Percentiles rank a stretch among this genome's conserved stretches.
Conservation (phyloP, 179 eudicot species). For the Silene noctiflora region DNA sequence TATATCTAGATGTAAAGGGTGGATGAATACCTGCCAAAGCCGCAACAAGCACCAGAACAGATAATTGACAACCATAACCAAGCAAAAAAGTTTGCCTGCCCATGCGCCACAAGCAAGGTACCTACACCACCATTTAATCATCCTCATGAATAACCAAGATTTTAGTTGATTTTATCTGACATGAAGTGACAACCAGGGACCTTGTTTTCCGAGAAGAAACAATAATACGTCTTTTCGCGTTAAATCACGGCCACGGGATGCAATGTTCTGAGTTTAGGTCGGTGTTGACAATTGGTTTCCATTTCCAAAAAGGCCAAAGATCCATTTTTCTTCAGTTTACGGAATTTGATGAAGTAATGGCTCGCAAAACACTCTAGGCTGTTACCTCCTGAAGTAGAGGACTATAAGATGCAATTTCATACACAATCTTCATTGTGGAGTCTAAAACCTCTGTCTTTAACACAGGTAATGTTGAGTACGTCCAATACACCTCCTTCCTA, state of each 20-base stretch:
- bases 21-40: constrained; percentile 56
- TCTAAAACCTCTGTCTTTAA: too few species aligned
- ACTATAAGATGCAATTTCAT: too few species aligned
- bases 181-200: too few species aligned
- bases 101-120: constrained; percentile 87
- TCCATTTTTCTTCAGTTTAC: too few species aligned
- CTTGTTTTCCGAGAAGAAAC: neutral
- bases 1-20: neutral
- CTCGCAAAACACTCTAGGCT: too few species aligned
- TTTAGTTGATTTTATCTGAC: neutral
- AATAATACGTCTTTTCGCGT: neutral
- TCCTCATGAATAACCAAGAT: constrained; percentile 2
- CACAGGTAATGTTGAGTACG: too few species aligned
- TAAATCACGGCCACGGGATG: neutral
- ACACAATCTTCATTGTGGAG: too few species aligned
- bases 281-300: neutral
- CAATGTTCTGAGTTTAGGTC: neutral
- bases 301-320: neutral
- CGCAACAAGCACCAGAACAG: constrained; percentile 69
- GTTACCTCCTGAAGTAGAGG: too few species aligned
- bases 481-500: too few species aligned
- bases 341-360: too few species aligned
- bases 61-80: constrained; percentile 81
- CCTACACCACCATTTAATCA: constrained; percentile 39
- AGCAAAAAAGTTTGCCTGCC: constrained; percentile 96